phyloP scores from a whole-genome alignment of 139 green algal species.

The Tetratostichococcus sp. region DNA sequence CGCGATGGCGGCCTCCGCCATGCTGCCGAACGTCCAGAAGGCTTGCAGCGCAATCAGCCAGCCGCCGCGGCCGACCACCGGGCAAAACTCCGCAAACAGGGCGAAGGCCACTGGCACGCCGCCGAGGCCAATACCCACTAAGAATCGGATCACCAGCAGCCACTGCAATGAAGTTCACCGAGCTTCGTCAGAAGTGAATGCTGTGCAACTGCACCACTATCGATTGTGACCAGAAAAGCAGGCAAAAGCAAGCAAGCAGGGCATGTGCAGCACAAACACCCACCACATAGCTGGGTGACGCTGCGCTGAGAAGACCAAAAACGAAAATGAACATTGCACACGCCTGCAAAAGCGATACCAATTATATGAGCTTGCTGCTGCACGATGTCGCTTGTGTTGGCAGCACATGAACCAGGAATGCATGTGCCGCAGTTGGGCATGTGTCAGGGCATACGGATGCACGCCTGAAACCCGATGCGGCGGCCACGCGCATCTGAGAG shows the following conservation, averaged over 20 bases:
- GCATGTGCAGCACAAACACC: not conserved
- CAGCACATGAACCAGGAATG: no score
- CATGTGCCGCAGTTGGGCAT: no score
- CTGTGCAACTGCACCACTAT: no score
- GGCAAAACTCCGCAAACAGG: constrained; percentile 68
- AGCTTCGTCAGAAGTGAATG: no score
- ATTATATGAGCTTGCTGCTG: not conserved
- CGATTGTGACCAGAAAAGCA: no score
- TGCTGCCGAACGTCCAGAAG: constrained; percentile 64
- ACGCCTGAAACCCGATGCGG: constrained; percentile 34
- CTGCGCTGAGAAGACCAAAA: constrained; percentile 44
- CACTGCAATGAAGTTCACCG: constrained; percentile 20
- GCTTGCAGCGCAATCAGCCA: constrained; percentile 59
- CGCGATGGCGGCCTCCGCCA: constrained; percentile 56
- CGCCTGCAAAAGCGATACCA: not conserved
- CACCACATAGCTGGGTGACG: constrained; percentile 50
- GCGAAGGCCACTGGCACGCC: constrained; percentile 65
- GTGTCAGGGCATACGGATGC: no score
- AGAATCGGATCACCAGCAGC: constrained; percentile 35
- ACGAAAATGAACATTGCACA: constrained; percentile 48
- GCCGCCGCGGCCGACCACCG: constrained; percentile 41
- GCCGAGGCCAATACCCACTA: constrained; percentile 67
- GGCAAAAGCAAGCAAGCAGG: not conserved
- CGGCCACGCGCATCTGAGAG: constrained; percentile 54
- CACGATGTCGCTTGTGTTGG: no score